Evolutionary conservation across 2,329 filamentous ascomycete genomes (phyloP).

Genomic region (Tolypocladium tundrense): DNA sequence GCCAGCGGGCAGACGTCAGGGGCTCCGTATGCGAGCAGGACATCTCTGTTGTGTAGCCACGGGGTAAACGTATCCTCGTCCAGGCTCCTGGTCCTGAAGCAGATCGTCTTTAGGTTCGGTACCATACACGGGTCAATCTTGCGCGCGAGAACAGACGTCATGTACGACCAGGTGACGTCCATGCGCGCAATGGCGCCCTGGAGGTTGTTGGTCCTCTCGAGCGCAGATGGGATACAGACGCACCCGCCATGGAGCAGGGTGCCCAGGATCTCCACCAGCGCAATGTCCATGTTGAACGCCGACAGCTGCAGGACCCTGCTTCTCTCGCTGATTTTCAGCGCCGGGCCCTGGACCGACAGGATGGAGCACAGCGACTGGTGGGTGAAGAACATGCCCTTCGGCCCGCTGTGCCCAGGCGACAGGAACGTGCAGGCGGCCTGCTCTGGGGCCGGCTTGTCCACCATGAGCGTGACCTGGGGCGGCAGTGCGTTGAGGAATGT

Average conservation of each 20-base stretch:
- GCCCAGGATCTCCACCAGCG: slow-evolving; percentile 39
- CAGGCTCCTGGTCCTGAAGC: slow-evolving; percentile 38
- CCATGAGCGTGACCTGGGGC: slow-evolving; percentile 16
- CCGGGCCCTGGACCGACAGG: slow-evolving; percentile 38
- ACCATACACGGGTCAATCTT: slow-evolving; percentile 26
- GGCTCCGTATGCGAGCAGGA: slow-evolving; percentile 41
- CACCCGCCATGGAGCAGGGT: slow-evolving; percentile 46
- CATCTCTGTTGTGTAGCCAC: slow-evolving; percentile 33
- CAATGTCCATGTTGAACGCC: slow-evolving; percentile 42
- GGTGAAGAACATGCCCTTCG: slow-evolving; percentile 52
- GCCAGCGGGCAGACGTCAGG: slow-evolving; percentile 41
- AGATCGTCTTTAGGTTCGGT: slow-evolving; percentile 28
- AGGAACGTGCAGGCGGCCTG: slow-evolving; percentile 53
- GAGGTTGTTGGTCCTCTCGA: slow-evolving; percentile 39
- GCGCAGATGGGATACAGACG: slow-evolving; percentile 44
- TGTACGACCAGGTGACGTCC: slow-evolving; percentile 40
- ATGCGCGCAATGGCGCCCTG: slow-evolving; percentile 37
- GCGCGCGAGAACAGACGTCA: slow-evolving; percentile 49
- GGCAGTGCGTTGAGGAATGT: slow-evolving; percentile 26
- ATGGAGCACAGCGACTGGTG: slow-evolving; percentile 48
- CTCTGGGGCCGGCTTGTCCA: slow-evolving; percentile 25
- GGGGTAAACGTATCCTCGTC: slow-evolving; percentile 37
- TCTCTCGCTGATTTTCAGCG: slow-evolving; percentile 34
- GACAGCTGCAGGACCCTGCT: slow-evolving; percentile 49
- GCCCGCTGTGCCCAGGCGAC: slow-evolving; percentile 36